These are phyloP conservation scores for Paraphaeosphaeria minitans DNA, from an alignment of 2,329 filamentous ascomycete genomes.

Conservation along the genomic window DNA sequence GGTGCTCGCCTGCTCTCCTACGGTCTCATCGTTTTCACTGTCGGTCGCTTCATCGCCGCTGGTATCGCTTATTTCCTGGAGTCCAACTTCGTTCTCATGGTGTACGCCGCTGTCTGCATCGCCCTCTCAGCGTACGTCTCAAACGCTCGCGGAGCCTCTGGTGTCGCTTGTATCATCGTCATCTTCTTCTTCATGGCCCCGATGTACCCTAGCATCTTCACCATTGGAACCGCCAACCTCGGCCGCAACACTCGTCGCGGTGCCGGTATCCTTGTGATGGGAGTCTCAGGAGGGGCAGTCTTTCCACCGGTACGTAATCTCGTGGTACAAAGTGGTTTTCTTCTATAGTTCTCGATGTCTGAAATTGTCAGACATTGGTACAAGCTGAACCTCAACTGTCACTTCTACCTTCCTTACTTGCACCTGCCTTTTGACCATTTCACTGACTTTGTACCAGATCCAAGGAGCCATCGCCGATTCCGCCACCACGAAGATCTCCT, in stretches of 20 bases:
- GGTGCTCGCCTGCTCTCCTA: conserved; percentile 12
- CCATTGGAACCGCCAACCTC: conserved; percentile 31
- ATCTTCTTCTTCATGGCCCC: conserved; percentile 25
- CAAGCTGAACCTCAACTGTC: no score
- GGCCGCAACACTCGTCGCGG: conserved; percentile 37
- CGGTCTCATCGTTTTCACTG: conserved; percentile 11
- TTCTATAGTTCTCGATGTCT: no score
- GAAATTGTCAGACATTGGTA: no score
- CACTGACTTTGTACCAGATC: no score
- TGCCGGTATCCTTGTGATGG: conserved; percentile 31
- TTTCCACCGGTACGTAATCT: no score
- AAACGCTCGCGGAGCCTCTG: conserved; percentile 15
- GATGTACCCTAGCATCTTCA: conserved; percentile 40
- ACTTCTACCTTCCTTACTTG: no score
- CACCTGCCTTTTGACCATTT: no score
- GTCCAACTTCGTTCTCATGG: conserved; percentile 49
- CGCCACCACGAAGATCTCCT: conserved; percentile 29
- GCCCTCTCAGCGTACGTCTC: conserved; percentile 20
- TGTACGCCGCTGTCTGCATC: conserved; percentile 21
- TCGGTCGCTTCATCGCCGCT: conserved; percentile 27
- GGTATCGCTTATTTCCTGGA: conserved; percentile 39
- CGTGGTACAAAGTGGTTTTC: no score
- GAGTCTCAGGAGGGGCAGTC: conserved; percentile 31
- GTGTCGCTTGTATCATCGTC: conserved; percentile 19
- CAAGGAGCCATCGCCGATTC: conserved; percentile 35